Percentiles rank a stretch among this genome's conserved stretches.
These are phyloP conservation scores for Zizania palustris DNA, from an alignment of 202 grass and related monocot genomes.

Conservation along the genomic window DNA sequence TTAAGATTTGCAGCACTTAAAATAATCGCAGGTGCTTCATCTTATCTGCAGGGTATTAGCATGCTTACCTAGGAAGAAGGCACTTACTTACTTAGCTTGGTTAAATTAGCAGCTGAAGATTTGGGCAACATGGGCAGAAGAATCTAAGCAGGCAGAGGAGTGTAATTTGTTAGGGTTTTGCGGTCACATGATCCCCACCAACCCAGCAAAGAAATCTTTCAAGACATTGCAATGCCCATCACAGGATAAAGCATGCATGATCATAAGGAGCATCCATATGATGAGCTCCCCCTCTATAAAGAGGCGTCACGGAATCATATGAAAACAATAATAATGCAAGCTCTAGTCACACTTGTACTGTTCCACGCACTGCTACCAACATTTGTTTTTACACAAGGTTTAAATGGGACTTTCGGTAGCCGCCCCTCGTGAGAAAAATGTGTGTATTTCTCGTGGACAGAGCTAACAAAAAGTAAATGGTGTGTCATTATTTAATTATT, in stretches of 20 bases:
- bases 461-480: too few relatives aligned
- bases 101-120: conserved; percentile 30
- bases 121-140: conserved; percentile 41
- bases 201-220: conserved; percentile 68
- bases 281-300: conserved; percentile 58
- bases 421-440: background rate
- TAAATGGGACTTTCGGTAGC: too few relatives aligned
- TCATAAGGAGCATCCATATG: conserved; percentile 44
- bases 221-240: conserved; percentile 59
- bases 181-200: conserved; percentile 72
- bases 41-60: conserved; percentile 3
- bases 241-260: conserved; percentile 53
- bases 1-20: background rate
- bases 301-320: conserved; percentile 52
- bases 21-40: conserved; percentile 39
- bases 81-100: conserved; percentile 40
- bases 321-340: background rate
- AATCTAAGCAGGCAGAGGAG: conserved; percentile 38
- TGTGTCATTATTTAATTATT: too few relatives aligned
- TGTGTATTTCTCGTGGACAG: too few relatives aligned
- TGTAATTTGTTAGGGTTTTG: conserved; percentile 52
- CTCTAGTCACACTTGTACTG: background rate
- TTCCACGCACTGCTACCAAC: too few relatives aligned
- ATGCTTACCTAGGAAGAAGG: conserved; percentile 38
- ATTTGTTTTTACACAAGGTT: too few relatives aligned